phyloP scores from a whole-genome alignment of 139 green algal species.

The Chlamydomonas sp. region DNA sequence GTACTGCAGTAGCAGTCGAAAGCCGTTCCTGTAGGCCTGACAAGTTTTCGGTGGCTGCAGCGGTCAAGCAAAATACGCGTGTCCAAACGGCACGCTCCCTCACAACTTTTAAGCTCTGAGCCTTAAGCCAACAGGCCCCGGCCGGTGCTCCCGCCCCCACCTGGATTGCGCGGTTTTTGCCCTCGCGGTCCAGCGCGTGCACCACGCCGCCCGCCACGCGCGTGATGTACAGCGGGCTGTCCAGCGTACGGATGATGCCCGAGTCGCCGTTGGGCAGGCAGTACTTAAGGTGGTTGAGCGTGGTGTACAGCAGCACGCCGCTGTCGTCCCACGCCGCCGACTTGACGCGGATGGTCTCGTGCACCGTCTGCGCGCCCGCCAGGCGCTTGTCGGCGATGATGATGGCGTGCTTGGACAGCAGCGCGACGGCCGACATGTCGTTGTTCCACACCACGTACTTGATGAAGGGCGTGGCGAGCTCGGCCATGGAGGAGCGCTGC shows the following conservation, averaged over 20 bases:
- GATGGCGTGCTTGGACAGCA: slow-evolving; percentile 98
- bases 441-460: slow-evolving; percentile 99
- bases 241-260: slow-evolving; percentile 98
- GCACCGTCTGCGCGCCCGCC: slow-evolving; percentile 88
- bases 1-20: too few relatives aligned
- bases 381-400: slow-evolving; percentile 96
- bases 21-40: too few relatives aligned
- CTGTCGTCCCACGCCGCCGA: slow-evolving; percentile 95
- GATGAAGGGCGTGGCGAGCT: slow-evolving; percentile 91
- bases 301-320: slow-evolving; percentile 98
- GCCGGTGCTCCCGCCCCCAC: slow-evolving; percentile 18
- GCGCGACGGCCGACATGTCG: slow-evolving; percentile 94
- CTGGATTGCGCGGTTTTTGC: slow-evolving; percentile 90
- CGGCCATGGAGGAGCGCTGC: slow-evolving; percentile 87
- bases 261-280: slow-evolving; percentile 98
- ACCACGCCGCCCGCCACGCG: slow-evolving; percentile 73
- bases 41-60: too few relatives aligned
- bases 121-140: background rate
- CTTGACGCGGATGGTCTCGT: slow-evolving; percentile 96
- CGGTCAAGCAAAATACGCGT: background rate
- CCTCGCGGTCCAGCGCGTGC: slow-evolving; percentile 96
- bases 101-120: too few relatives aligned
- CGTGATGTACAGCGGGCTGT: slow-evolving; percentile 96
- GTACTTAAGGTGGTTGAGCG: slow-evolving; percentile 99
- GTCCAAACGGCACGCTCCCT: too few relatives aligned